A percentile compares a stretch with the other conserved stretches of the same genome.
phyloP scores from a whole-genome alignment of 768 basidiomycete species.

The Xerocomus potaroensis region DNA sequence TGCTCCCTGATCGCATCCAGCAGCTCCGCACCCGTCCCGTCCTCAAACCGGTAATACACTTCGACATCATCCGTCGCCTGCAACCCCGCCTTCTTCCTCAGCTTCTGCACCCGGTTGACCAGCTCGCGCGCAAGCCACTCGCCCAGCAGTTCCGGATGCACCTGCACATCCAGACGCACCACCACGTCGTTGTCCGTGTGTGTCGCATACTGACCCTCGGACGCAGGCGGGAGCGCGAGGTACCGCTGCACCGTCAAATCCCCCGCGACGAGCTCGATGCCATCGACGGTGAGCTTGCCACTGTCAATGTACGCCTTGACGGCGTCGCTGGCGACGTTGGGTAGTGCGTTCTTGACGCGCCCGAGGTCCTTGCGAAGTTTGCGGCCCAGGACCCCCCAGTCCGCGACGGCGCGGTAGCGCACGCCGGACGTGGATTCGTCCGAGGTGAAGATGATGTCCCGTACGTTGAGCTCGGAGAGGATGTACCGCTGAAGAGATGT shows the following conservation, averaged over 20 bases:
- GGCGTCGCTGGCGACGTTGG: constrained; percentile 72
- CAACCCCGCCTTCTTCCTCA: constrained; percentile 93
- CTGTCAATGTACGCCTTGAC: constrained; percentile 72
- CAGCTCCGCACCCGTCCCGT: constrained; percentile 60
- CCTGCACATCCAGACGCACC: constrained; percentile 83
- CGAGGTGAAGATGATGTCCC: constrained; percentile 82
- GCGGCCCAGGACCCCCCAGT: constrained; percentile 91
- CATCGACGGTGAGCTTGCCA: constrained; percentile 80
- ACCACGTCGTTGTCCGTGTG: constrained; percentile 95
- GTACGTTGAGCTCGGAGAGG: constrained; percentile 92
- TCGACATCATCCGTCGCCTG: constrained; percentile 93
- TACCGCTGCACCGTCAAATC: constrained; percentile 90
- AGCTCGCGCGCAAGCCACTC: constrained; percentile 90
- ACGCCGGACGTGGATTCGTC: constrained; percentile 86
- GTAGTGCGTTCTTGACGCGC: constrained; percentile 85
- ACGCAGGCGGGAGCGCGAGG: constrained; percentile 67
- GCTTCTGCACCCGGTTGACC: constrained; percentile 89
- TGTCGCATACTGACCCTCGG: constrained; percentile 66
- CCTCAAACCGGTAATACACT: constrained; percentile 79
- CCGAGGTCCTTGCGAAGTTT: constrained; percentile 91
- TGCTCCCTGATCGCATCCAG: constrained; percentile 62
- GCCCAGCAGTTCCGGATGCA: constrained; percentile 78
- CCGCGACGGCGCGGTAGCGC: constrained; percentile 86
- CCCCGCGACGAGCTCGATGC: constrained; percentile 85
- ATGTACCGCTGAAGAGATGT: constrained; percentile 83